Conservation (phyloP, 331 rosid species). For the Prunus yedoensis region DNA sequence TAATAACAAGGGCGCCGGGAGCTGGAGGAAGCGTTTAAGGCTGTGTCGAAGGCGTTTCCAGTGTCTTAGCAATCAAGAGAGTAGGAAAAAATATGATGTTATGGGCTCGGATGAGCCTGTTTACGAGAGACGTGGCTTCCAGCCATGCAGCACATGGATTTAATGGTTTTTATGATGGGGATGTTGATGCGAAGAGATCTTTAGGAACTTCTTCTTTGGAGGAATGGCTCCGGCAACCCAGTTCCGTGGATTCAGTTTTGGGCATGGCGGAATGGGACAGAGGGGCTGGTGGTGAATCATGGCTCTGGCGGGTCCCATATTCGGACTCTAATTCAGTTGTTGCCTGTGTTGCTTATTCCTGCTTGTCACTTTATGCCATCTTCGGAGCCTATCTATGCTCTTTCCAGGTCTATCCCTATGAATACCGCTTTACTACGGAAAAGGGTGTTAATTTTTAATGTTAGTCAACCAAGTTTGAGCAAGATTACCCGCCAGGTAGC, state of each 20-base stretch:
- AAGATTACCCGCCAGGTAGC: slow-evolving; percentile 52
- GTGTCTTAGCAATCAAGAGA: slow-evolving; percentile 77
- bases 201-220: slow-evolving; percentile 86
- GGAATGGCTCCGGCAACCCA: slow-evolving; percentile 80
- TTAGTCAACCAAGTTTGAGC: slow-evolving; percentile 63
- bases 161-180: slow-evolving; percentile 64
- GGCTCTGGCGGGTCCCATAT: slow-evolving; percentile 64
- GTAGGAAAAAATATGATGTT: slow-evolving; percentile 59
- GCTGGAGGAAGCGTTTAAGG: slow-evolving; percentile 89
- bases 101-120: slow-evolving; percentile 69
- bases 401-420: slow-evolving; percentile 67
- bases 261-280: slow-evolving; percentile 53
- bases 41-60: slow-evolving; percentile 91
- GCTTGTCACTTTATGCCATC: slow-evolving; percentile 73
- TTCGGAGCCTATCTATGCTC: slow-evolving; percentile 64
- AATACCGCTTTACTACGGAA: slow-evolving; percentile 53
- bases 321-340: slow-evolving; percentile 64
- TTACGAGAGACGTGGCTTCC: slow-evolving; percentile 55
- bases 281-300: slow-evolving; percentile 55
- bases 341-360: slow-evolving; percentile 70
- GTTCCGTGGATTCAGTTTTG: slow-evolving; percentile 78
- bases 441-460: slow-evolving; percentile 84
- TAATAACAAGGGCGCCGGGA: slow-evolving; percentile 88
- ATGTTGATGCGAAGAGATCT: slow-evolving; percentile 81
- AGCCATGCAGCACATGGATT: slow-evolving; percentile 38